Evolutionary conservation across 1,284 basidiomycete species (phyloP).

Genomic region (Rhodotorula sp.): DNA sequence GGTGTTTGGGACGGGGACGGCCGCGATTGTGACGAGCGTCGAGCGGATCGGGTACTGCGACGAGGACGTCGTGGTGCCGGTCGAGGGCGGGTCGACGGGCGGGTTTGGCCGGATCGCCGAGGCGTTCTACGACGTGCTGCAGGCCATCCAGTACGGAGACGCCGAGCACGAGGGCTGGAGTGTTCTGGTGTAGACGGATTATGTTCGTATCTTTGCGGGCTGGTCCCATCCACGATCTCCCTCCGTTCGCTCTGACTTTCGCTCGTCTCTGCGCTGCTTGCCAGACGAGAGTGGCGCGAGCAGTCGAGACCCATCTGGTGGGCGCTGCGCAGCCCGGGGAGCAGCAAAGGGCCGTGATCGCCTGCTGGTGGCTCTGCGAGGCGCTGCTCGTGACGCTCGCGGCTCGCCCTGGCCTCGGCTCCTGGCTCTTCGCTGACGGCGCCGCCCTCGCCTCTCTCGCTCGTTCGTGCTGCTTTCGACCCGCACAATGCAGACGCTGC

Average conservation of each 20-base stretch:
- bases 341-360: background rate
- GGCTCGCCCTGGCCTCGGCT: background rate
- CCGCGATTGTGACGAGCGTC: slow-evolving; percentile 59
- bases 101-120: slow-evolving; percentile 25
- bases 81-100: slow-evolving; percentile 51
- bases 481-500: slow-evolving; percentile 1
- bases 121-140: slow-evolving; percentile 16
- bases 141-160: slow-evolving; percentile 28
- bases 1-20: slow-evolving; percentile 91
- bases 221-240: background rate
- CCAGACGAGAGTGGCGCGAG: too few relatives aligned
- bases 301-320: too few relatives aligned
- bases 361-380: background rate
- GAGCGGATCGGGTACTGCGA: slow-evolving; percentile 64
- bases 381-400: background rate
- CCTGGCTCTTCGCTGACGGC: background rate
- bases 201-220: background rate
- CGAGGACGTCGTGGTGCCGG: slow-evolving; percentile 78
- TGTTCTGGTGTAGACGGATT: slow-evolving; percentile 4
- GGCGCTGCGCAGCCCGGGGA: too few relatives aligned
- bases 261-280: too few relatives aligned
- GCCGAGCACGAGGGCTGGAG: slow-evolving; percentile 3
- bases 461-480: background rate
- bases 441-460: background rate
- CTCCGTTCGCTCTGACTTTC: background rate